Percentiles rank a stretch among this genome's conserved stretches.
Conservation (phyloP, 495 filamentous ascomycete species). For the Pseudevernia furfuracea region DNA sequence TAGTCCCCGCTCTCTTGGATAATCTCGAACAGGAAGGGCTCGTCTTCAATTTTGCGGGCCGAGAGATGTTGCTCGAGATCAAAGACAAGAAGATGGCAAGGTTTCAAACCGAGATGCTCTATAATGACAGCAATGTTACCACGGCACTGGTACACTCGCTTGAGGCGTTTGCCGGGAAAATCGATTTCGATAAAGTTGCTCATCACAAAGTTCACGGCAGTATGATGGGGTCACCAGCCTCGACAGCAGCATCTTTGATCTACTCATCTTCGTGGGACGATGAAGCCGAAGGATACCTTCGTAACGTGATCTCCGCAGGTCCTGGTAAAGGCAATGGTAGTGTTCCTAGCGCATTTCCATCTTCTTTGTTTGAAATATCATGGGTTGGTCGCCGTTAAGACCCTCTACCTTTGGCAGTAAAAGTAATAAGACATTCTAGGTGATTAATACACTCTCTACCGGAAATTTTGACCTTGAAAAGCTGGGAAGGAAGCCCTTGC, state of each 20-base stretch:
- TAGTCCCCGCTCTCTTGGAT: constrained; percentile 31
- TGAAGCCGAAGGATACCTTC: constrained; percentile 33
- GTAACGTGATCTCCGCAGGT: constrained; percentile 14
- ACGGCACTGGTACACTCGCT: constrained; percentile 39
- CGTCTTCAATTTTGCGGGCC: constrained; percentile 25
- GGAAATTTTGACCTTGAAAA: background rate
- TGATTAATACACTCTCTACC: background rate
- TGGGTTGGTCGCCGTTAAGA: constrained; percentile 20
- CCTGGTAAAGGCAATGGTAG: background rate
- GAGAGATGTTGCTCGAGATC: background rate
- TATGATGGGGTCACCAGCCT: constrained; percentile 35
- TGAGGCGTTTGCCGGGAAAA: constrained; percentile 39
- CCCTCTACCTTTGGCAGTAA: background rate
- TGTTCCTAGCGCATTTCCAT: constrained; percentile 30
- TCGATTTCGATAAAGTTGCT: constrained; percentile 38
- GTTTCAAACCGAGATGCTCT: constrained; percentile 30
- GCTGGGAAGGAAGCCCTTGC: background rate
- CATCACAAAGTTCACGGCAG: constrained; percentile 32
- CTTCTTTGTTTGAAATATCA: constrained; percentile 29
- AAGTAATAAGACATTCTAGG: background rate
- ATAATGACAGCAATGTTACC: background rate
- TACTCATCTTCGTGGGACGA: constrained; percentile 36
- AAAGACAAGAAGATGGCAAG: constrained; percentile 25
- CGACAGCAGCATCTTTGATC: constrained; percentile 39
- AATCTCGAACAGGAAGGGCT: constrained; percentile 24